phyloP scores from a whole-genome alignment of 345 rosid genomes.

The Acer yangbiense region DNA sequence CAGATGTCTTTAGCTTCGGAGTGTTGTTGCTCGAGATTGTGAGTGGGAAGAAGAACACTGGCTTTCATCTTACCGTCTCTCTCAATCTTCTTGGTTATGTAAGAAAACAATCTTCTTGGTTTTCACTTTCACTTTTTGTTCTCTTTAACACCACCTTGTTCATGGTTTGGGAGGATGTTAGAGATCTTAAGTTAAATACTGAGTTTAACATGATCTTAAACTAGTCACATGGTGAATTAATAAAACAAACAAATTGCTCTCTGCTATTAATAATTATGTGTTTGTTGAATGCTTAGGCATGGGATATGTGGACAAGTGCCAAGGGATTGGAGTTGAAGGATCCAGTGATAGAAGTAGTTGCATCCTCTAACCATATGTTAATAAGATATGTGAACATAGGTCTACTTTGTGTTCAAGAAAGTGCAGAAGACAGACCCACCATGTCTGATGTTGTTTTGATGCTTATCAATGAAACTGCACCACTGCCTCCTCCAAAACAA shows the following conservation, averaged over 20 bases:
- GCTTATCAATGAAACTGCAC: constrained; percentile 28
- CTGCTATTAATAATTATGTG: background rate
- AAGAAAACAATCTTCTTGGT: background rate
- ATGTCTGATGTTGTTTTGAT: constrained; percentile 28
- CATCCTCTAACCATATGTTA: background rate
- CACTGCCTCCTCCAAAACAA: constrained; percentile 28
- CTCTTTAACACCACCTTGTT: background rate
- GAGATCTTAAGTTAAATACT: no score
- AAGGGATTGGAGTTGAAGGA: constrained; percentile 22
- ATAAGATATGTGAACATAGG: constrained; percentile 30
- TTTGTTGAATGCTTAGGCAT: constrained; percentile 27
- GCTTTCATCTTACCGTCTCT: constrained; percentile 37
- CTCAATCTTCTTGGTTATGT: background rate
- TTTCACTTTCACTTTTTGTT: background rate
- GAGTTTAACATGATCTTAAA: background rate
- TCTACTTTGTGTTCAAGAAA: constrained; percentile 37
- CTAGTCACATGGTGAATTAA: no score
- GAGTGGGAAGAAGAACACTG: constrained; percentile 48
- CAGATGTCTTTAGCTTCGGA: constrained; percentile 57
- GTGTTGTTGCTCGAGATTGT: constrained; percentile 52
- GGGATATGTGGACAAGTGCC: constrained; percentile 32
- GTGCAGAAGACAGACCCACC: constrained; percentile 28
- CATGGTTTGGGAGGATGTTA: background rate
- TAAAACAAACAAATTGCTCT: background rate
- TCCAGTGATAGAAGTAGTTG: background rate